A percentile compares a stretch with the other conserved stretches of the same genome.
Conservation (phyloP, 768 basidiomycete species). For the Phaffia tasmanica region DNA sequence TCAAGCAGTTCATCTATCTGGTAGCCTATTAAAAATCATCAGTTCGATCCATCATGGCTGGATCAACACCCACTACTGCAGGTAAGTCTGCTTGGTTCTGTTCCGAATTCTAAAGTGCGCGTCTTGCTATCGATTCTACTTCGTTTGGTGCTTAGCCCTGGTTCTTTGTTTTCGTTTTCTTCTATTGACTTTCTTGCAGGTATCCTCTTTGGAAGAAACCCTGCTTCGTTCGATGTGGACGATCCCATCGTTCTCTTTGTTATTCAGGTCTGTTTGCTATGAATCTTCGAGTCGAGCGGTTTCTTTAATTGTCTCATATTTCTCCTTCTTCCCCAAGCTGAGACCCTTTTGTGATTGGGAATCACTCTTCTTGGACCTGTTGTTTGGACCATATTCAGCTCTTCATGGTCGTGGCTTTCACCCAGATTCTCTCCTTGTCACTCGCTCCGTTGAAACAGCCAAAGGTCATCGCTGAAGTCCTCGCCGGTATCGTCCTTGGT, state of each 20-base stretch:
- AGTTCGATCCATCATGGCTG: too few species aligned
- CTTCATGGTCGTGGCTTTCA: constrained; percentile 72
- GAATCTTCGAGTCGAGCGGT: neutral
- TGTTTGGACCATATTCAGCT: constrained; percentile 13
- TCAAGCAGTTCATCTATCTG: too few species aligned
- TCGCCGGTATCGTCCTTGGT: constrained; percentile 79
- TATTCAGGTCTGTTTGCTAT: constrained; percentile 28
- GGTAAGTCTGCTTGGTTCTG: too few species aligned
- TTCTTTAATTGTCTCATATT: neutral
- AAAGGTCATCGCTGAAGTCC: constrained; percentile 76
- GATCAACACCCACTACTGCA: too few species aligned
- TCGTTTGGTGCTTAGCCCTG: too few species aligned
- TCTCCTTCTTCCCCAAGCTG: too few species aligned
- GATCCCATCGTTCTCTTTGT: constrained; percentile 38
- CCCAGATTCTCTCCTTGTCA: constrained; percentile 56
- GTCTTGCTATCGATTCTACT: too few species aligned
- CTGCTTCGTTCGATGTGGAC: constrained; percentile 47
- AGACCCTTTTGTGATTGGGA: neutral
- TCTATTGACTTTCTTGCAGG: constrained; percentile 48
- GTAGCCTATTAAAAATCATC: too few species aligned
- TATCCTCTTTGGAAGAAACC: constrained; percentile 65
- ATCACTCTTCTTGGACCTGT: neutral
- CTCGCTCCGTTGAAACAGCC: constrained; percentile 70
- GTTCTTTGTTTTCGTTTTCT: neutral
- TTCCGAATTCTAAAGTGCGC: too few species aligned